These are phyloP conservation scores for Camellia lanceoleosa DNA, from an alignment of 148 eudicot species.

Conservation along the genomic window DNA sequence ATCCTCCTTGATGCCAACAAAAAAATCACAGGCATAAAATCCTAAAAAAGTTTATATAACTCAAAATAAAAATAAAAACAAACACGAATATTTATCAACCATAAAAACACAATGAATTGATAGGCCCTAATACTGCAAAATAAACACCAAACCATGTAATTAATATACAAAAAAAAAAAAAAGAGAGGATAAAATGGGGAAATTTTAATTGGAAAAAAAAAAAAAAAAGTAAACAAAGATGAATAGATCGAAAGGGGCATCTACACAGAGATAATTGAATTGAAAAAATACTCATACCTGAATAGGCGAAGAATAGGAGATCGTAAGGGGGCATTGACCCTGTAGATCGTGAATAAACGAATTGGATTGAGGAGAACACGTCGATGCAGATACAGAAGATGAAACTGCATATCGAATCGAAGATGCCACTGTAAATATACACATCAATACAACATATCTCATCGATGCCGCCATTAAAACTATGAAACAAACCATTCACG, in stretches of 20 bases:
- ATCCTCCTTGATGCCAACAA: too few relatives aligned
- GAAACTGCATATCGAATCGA: constrained; percentile 9
- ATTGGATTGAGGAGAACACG: constrained; percentile 1
- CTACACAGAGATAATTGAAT: too few relatives aligned
- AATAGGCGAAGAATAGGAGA: constrained; percentile 6
- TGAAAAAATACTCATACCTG: constrained; percentile 9
- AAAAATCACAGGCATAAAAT: neutral
- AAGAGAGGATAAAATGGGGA: too few relatives aligned
- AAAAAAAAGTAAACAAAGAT: too few relatives aligned
- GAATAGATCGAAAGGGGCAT: too few relatives aligned
- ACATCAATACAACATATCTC: constrained; percentile 8
- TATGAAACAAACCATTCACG: neutral
- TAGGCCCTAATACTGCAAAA: neutral
- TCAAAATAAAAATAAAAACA: neutral
- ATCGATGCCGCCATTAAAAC: neutral
- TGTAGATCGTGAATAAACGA: constrained; percentile 17
- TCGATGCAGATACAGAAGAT: neutral
- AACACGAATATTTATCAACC: too few relatives aligned
- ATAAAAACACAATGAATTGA: neutral
- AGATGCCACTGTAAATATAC: constrained; percentile 13
- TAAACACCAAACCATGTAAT: neutral
- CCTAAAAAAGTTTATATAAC: neutral
- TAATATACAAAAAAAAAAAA: neutral
- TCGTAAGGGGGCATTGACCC: constrained; percentile 17
- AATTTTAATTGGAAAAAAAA: too few relatives aligned